Evolutionary conservation across 2,329 filamentous ascomycete species (phyloP), one percentile per base, ranked within the genome.

Genomic region (Xylaria sp.): DNA sequence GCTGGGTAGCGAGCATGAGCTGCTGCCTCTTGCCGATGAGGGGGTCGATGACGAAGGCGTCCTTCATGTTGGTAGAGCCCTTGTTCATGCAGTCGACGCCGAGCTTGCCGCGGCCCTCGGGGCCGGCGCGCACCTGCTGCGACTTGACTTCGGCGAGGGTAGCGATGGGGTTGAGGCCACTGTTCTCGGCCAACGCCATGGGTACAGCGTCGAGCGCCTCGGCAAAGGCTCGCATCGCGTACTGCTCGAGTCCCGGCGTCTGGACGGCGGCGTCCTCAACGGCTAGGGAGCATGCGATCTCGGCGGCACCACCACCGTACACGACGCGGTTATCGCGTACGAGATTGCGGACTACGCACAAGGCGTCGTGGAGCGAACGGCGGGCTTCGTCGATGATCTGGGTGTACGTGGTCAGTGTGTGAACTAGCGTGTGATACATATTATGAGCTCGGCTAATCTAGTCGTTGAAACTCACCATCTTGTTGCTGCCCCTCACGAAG

Each of bases 341-440:
- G 53, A 99, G 86, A 83, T 99, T 99, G 76, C 97, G 92, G 60
- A 99, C 96, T 57, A 99, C 96, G 79, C 97, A 99, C 59, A 99
- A 90, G 66, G 96, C 96, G 81, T 99, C 96, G 80, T 99, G 97
- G 67, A 99, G 87, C 57, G 96, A 98, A 76, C 97, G 90, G 85
- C 97, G 97, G 63, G 97, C 97, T 83, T 99, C 97, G 78, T 99
- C 97, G 80, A 99, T 98, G 80, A 99, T 97, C 93, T 97, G 25
- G 34, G 46, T 39, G 15, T 3, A 36, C 39, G 8, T 30, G 7
- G 39, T 72, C 45, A 72, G 70, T 41, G n/a, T 13, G 46, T 20
- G 45, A 39, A 34, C 13, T 13, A 32, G n/a, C 5, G 34, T 10
- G 23, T 57, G 23, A 20, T 34, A 43, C 23, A n/a, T 56, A 2